Percentiles rank a stretch among this genome's conserved stretches.
Conservation (phyloP, 495 filamentous ascomycete genomes). For the Rusavskia elegans region DNA sequence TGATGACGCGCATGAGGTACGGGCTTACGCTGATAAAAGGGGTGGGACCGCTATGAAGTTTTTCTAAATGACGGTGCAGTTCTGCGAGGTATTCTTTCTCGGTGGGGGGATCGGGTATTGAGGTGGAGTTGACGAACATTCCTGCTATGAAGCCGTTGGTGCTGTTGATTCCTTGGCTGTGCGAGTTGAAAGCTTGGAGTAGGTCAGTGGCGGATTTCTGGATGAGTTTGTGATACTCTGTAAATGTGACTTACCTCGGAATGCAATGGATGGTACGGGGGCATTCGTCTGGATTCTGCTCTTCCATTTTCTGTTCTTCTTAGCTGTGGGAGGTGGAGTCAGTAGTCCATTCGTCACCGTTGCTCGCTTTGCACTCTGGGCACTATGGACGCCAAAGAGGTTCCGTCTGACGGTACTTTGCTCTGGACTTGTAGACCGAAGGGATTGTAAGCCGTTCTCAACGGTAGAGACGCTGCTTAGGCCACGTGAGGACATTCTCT, state of each 20-base stretch:
- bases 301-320: neutral
- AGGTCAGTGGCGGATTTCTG: neutral
- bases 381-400: too few relatives aligned
- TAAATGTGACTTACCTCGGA: neutral
- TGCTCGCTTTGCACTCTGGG: too few relatives aligned
- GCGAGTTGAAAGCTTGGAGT: neutral
- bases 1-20: neutral
- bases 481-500: too few relatives aligned
- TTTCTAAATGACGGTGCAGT: neutral
- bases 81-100: neutral
- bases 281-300: neutral
- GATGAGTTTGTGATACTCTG: neutral
- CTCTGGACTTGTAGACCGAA: too few relatives aligned
- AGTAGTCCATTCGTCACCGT: neutral
- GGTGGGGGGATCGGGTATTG: neutral
- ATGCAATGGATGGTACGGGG: neutral
- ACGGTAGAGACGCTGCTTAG: too few relatives aligned
- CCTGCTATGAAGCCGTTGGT: neutral
- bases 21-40: neutral
- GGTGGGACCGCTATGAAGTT: neutral
- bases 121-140: neutral
- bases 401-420: too few relatives aligned
- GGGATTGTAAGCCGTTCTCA: too few relatives aligned
- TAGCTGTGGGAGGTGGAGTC: neutral
- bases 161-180: neutral